Base-by-base conservation (phyloP, 768 basidiomycete species). In the Clitopilus hobsonii region DNA sequence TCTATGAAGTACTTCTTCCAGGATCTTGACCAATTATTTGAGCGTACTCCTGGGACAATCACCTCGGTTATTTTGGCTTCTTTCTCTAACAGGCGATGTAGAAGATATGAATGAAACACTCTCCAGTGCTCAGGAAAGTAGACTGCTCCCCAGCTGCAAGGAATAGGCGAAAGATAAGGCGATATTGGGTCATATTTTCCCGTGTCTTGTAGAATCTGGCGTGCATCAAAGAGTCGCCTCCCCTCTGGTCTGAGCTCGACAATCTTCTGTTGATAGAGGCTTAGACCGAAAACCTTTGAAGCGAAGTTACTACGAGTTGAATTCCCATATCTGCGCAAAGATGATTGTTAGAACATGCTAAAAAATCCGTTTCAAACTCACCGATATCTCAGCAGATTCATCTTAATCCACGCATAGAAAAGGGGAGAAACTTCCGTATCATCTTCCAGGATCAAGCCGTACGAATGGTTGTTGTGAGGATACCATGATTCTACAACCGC, bases 1-100 rank as follows among this genome's bases (percentile, higher is more conserved):
- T 94, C 92, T 69, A 93, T 93, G 67, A 93, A 91, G 69, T 86
- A 93, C 58, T 85, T 86, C 69, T 94, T 94, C 92, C 92, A 94
- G 6, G 89, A 91, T 50, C 78, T 78, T 13, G 78, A 76, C 93
- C 92, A 94, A 27, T 74, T 70, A 72, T 90, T 94, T 27, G 90
- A 93, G 41, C 91, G 85, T 20, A 91, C 83, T 24, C 80, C 70
- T 0, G 88, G 89, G 24, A 94, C 89, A 60, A 94, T 74, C 38
- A 71, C 58, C 41, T 63, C 63, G 22, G 71, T 71, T 54, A 80
- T 70, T 38, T 72, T 64, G 56, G 78, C 54, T 54, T 10, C 5
- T 18, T 51, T 51, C 27, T 82, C 80, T n/a, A 83, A 77, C n/a
- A 92, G 79, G 24, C 91, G 85, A n/a, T 78, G 64, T 32, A 81